Conservation (phyloP, 2,329 filamentous ascomycete species). For the Xylaria arbuscula region DNA sequence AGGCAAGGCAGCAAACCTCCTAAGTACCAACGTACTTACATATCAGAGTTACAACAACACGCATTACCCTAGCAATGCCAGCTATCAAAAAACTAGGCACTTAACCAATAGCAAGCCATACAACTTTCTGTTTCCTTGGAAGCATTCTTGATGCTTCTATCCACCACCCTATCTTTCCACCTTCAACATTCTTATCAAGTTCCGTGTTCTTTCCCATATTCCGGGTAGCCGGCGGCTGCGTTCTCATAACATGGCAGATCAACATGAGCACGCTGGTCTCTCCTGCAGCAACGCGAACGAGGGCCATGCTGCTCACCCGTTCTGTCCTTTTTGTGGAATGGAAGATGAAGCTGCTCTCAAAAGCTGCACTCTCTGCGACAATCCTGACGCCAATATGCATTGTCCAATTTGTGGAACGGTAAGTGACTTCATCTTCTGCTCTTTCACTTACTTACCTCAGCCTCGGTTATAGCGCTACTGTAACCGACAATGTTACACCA, state of each 20-base stretch:
- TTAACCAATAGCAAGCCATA: background rate
- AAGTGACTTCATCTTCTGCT: background rate
- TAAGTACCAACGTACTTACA: background rate
- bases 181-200: background rate
- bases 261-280: background rate
- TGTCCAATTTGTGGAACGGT: constrained; percentile 18
- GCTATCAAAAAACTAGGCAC: no score
- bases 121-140: background rate
- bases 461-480: constrained; percentile 31
- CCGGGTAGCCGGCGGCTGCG: no score
- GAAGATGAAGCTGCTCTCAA: background rate
- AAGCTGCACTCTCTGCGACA: constrained; percentile 21
- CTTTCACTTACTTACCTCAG: background rate
- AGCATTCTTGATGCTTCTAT: background rate
- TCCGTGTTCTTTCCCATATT: background rate
- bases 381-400: background rate
- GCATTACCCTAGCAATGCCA: background rate
- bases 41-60: background rate
- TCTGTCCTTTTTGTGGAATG: constrained; percentile 11
- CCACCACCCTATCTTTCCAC: background rate
- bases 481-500: constrained; percentile 12
- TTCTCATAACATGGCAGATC: background rate
- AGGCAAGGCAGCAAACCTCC: background rate
- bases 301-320: constrained; percentile 3
- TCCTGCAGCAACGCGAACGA: constrained; percentile 22